These are phyloP conservation scores for Boletus rufocinnamomeus DNA, from an alignment of 768 basidiomycete species.

Conservation along the genomic window DNA sequence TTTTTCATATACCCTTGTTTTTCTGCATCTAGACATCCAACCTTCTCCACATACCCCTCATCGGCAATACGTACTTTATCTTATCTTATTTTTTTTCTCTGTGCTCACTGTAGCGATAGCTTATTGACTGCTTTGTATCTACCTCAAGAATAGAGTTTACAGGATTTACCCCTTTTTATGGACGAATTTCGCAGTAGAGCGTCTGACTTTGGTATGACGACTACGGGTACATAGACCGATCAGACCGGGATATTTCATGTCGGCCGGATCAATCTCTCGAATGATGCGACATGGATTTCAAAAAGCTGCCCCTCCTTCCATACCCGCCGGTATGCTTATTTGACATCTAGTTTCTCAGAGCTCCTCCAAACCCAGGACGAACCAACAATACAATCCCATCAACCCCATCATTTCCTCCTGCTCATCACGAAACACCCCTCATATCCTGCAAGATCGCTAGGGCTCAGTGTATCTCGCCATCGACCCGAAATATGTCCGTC, in stretches of 20 bases:
- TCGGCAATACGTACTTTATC: conserved; percentile 3
- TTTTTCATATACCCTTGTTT: conserved; percentile 1
- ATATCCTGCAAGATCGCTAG: conserved; percentile 63
- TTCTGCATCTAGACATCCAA: background rate
- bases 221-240: background rate
- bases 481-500: conserved; percentile 77
- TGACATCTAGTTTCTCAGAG: background rate
- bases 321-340: background rate
- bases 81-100: background rate
- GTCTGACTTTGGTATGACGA: background rate
- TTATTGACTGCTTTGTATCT: conserved; percentile 3
- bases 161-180: background rate
- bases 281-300: background rate
- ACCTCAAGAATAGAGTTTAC: conserved; percentile 4
- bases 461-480: conserved; percentile 84
- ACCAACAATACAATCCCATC: background rate
- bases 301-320: background rate
- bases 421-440: conserved; percentile 86
- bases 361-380: background rate
- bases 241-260: background rate
- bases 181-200: background rate
- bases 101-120: conserved; percentile 26
- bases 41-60: background rate
- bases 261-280: background rate
- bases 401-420: conserved; percentile 48